Evolutionary conservation across 345 rosid species (phyloP), one percentile per base, ranked within the genome.

Genomic region (Pugionium dolabratum): DNA sequence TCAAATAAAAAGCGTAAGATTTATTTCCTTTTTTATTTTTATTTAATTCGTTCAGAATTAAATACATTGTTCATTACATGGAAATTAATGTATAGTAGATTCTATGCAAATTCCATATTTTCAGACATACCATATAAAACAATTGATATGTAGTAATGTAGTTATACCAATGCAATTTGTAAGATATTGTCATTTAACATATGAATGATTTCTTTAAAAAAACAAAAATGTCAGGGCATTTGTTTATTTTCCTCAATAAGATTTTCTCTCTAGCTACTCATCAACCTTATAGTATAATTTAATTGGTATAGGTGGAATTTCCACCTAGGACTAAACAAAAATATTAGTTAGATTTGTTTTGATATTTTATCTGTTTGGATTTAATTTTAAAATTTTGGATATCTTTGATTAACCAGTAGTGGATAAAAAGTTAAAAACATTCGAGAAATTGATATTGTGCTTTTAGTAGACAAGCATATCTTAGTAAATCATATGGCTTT

Each of bases 401-500:
- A 18, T 18, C 18, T 18, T 18, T 18, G 18, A 36, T 36, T 36
- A 36, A 36, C 8, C 33, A 43, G 18, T 51, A 62, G n/a, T 57
- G 18, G 4, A 44, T 25, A 28, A 72, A 7, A 37, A 42, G 18
- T 18, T 18, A 18, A 18, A 18, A 18, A 18, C 18, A 31, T 5
- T 32, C 57, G 70, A 49, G 47, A 54, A 11, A 37, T 45, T 31
- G 57, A 46, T 47, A 64, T 28, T 64, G 54, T 52, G 48, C 61
- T 64, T 64, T 64, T 53, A 27, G 55, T 36, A 59, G 62, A 73
- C 72, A 59, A 42, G 30, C 60, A 51, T 8, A 72, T 72, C 66
- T 65, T 41, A 31, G 58, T 57, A 35, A 71, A 72, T 57, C 60
- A 49, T 43, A 7, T 57, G 36, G 39, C 34, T 46, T 36, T 72